A percentile compares a stretch with the other conserved stretches of the same genome.
Conservation (phyloP, 73 alveolate genomes). For the Loxodes magnus region DNA sequence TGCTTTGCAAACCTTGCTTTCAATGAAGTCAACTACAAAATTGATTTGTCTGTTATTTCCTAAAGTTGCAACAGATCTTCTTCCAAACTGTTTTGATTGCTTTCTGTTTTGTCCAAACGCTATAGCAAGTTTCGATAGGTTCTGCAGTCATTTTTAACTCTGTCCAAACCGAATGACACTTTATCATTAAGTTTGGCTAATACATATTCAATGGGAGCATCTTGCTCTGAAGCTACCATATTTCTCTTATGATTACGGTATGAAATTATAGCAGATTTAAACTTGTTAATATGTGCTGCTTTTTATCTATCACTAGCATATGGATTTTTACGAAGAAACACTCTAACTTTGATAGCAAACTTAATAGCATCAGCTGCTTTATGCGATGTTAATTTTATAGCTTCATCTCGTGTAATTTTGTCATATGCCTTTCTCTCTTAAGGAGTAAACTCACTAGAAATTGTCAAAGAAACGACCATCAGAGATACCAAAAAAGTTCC, state of each 20-base stretch:
- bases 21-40: too few species aligned
- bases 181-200: constrained; percentile 31
- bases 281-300: constrained; percentile 5
- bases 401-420: constrained; percentile 29
- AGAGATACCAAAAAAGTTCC: constrained; percentile 69
- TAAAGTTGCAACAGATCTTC: too few species aligned
- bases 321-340: constrained; percentile 1
- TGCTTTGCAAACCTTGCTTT: too few species aligned
- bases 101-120: constrained; percentile 8
- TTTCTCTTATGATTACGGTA: constrained; percentile 27
- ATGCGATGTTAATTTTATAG: background rate
- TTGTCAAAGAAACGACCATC: constrained; percentile 69
- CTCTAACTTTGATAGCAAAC: constrained; percentile 2
- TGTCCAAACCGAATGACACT: constrained; percentile 45
- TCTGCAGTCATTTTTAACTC: constrained; percentile 28
- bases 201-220: constrained; percentile 35
- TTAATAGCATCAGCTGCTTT: constrained; percentile 4
- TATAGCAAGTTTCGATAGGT: constrained; percentile 2
- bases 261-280: constrained; percentile 2
- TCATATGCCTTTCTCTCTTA: constrained; percentile 62
- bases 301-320: background rate
- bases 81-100: constrained; percentile 2
- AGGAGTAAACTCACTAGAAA: constrained; percentile 49
- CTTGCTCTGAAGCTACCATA: constrained; percentile 30
- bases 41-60: too few species aligned